Conservation (phyloP, 768 basidiomycete genomes). For the Roridomyces roridus region DNA sequence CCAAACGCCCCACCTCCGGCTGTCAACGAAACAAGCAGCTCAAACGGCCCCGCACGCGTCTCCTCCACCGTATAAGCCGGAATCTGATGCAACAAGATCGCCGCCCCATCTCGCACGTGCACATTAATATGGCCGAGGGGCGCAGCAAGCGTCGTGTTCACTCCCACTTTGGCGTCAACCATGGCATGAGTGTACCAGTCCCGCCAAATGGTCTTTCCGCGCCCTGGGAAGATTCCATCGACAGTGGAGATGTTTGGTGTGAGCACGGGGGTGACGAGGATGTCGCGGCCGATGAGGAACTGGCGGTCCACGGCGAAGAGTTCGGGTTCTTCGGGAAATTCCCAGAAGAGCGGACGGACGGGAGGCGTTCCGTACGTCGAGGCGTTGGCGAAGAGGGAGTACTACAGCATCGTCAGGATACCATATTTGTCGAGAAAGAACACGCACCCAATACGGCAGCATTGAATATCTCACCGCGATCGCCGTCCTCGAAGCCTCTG, state of each 20-base stretch:
- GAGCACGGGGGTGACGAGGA: conserved; percentile 81
- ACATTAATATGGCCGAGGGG: conserved; percentile 80
- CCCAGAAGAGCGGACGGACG: conserved; percentile 77
- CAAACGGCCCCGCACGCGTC: conserved; percentile 66
- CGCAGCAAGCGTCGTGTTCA: conserved; percentile 59
- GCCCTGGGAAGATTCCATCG: conserved; percentile 71
- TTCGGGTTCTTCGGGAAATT: conserved; percentile 76
- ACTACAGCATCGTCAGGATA: conserved; percentile 43
- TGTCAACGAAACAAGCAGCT: conserved; percentile 64
- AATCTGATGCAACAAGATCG: conserved; percentile 63
- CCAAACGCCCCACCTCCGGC: conserved; percentile 58
- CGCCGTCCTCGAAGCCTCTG: conserved; percentile 72
- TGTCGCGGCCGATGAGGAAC: conserved; percentile 72
- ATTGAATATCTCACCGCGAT: conserved; percentile 75
- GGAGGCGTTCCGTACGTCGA: conserved; percentile 72
- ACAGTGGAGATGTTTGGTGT: conserved; percentile 72
- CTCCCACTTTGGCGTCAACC: conserved; percentile 48
- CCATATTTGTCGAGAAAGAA: conserved; percentile 2
- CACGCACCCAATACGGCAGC: conserved; percentile 79
- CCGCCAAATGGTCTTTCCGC: conserved; percentile 65
- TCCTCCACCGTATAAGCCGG: conserved; percentile 75
- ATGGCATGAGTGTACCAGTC: conserved; percentile 76
- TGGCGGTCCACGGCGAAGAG: conserved; percentile 68
- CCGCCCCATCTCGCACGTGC: conserved; percentile 73
- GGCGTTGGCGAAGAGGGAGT: conserved; percentile 75